These are phyloP conservation scores for Dictyostelium brefeldianum DNA, from an alignment of 78 protist genomes.

Conservation along the genomic window DNA sequence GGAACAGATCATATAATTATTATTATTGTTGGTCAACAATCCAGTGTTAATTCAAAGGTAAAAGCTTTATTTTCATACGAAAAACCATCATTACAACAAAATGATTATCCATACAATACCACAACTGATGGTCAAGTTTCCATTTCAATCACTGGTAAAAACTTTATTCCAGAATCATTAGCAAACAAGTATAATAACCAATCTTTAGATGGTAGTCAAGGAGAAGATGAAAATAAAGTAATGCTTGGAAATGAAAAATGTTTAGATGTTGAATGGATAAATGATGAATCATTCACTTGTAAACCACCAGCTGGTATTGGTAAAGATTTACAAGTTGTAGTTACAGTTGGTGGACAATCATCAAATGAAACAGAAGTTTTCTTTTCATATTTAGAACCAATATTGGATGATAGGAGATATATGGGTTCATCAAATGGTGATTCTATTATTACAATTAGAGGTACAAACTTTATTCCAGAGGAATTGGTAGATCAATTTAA, in stretches of 20 bases:
- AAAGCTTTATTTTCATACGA: too few relatives aligned
- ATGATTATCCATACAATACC: background rate
- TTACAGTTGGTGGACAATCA: conserved; percentile 4
- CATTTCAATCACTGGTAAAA: conserved; percentile 15
- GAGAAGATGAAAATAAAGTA: too few relatives aligned
- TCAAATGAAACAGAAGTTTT: background rate
- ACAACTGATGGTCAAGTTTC: background rate
- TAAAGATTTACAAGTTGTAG: background rate
- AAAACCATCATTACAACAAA: too few relatives aligned
- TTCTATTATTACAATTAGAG: background rate
- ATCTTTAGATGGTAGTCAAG: background rate
- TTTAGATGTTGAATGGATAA: background rate
- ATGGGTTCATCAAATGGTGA: conserved; percentile 9
- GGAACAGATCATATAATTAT: background rate
- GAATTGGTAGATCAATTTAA: background rate
- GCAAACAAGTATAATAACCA: background rate
- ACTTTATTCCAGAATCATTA: conserved; percentile 33
- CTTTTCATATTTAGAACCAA: too few relatives aligned
- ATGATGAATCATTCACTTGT: background rate
- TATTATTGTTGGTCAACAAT: conserved; percentile 2
- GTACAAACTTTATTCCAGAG: conserved; percentile 41
- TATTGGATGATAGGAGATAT: background rate
- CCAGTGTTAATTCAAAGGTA: background rate
- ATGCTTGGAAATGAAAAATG: background rate
- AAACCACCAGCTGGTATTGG: background rate